Base-by-base conservation (phyloP, 106 monocot genomes). In the Chionographis japonica region DNA sequence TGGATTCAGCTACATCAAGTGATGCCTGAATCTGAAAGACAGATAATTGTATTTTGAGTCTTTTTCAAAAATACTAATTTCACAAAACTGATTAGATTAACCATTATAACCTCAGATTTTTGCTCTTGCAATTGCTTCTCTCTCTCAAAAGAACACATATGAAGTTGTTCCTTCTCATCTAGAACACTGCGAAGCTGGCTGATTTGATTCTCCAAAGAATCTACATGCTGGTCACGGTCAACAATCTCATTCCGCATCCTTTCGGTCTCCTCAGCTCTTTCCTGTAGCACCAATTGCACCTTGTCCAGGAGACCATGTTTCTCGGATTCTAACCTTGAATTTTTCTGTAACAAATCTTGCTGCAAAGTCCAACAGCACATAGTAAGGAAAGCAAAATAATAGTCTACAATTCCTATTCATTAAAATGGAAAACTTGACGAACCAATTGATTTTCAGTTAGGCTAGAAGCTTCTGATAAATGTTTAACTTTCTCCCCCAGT, bases 81-180 rank as follows among this genome's bases (percentile, higher is more conserved):
- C 42, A 60, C 12, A 51, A 70, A 6, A n/a, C 37, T 46, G n/a
- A 67, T 15, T 37, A 50, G 46, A 56, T 27, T 37, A 70, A 27
- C 27, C 27, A 27, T 27, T 27, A 27, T 27, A 27, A 98, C 98
- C 98, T 93, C 68, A 35, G 78, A 71, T 50, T 76, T 81, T 71
- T 98, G 77, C 67, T 85, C 85, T 73, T 98, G 87, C 72, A 90
- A 79, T 50, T 76, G 78, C 50, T 90, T 90, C 67, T 88, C 80
- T 64, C 62, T 85, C 37, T 87, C 83, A 51, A 58, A 18, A 40
- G 66, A 77, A 54, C 77, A 63, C 38, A 69, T 52, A 65, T 77
- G 65, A 38, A 74, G 58, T 49, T 90, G 82, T 50, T 98, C 90
- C 77, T 93, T 90, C 52, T 90, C 93, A 78, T 81, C 69, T 18